Percentiles rank a stretch among this genome's conserved stretches.
phyloP scores from a whole-genome alignment of 2,329 filamentous ascomycete species.

The Aureobasidium vineae region DNA sequence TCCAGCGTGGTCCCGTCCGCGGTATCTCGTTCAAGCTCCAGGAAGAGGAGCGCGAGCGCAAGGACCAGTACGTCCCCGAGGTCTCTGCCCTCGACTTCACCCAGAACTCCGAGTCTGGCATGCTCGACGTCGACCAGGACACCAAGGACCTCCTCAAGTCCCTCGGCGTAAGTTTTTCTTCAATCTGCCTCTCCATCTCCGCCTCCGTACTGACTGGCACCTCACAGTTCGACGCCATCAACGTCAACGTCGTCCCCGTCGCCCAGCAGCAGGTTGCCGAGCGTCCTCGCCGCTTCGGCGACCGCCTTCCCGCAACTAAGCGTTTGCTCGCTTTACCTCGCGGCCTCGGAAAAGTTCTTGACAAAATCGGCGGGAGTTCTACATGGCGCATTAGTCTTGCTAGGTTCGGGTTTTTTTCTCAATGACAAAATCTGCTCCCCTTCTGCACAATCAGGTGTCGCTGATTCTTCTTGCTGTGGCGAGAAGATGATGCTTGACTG shows the following conservation, averaged over 20 bases:
- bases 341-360: constrained; percentile 36
- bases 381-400: constrained; percentile 25
- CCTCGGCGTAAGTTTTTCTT: constrained; percentile 78
- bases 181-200: constrained; percentile 3
- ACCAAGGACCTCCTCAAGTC: constrained; percentile 99
- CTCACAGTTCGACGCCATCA: constrained; percentile 87
- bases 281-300: constrained; percentile 74
- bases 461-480: constrained; percentile 58
- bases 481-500: constrained; percentile 78
- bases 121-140: constrained; percentile 93
- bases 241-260: constrained; percentile 92
- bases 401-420: neutral
- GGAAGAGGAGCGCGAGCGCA: constrained; percentile 99
- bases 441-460: constrained; percentile 71
- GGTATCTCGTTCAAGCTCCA: constrained; percentile 99
- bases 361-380: constrained; percentile 5
- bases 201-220: constrained; percentile 13
- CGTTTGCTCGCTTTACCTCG: neutral
- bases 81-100: constrained; percentile 97
- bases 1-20: constrained; percentile 97
- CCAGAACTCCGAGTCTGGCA: constrained; percentile 88
- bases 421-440: constrained; percentile 31
- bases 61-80: constrained; percentile 99
- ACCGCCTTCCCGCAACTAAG: constrained; percentile 50
- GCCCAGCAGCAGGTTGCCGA: constrained; percentile 83